Percentiles rank a stretch among this genome's conserved stretches.
phyloP scores from a whole-genome alignment of 2,329 filamentous ascomycete species.

The Talaromyces sp. region DNA sequence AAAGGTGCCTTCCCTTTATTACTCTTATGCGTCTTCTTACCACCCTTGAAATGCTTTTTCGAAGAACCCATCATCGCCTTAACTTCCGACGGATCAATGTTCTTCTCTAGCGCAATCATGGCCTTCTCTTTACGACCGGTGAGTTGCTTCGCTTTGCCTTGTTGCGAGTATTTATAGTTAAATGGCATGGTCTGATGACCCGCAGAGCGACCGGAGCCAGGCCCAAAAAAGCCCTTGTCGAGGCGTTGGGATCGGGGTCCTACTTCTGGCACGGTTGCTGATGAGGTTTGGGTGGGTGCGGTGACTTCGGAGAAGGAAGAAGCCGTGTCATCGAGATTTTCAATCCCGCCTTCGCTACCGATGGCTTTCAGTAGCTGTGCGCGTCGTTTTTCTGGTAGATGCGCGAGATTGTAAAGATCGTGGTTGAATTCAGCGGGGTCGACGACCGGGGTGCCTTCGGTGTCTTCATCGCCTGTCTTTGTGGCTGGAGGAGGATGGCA shows the following conservation, averaged over 20 bases:
- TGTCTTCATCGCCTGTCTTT: slow-evolving; percentile 41
- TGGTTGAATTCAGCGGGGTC: slow-evolving; percentile 77
- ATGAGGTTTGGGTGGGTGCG: slow-evolving; percentile 22
- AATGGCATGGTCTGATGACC: slow-evolving; percentile 76
- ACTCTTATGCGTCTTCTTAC: slow-evolving; percentile 35
- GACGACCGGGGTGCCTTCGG: slow-evolving; percentile 43
- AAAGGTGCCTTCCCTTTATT: slow-evolving; percentile 26
- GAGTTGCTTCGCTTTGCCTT: slow-evolving; percentile 73
- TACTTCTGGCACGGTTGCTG: slow-evolving; percentile 40
- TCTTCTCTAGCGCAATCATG: slow-evolving; percentile 78
- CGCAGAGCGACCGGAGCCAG: slow-evolving; percentile 53
- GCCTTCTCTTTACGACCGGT: slow-evolving; percentile 76
- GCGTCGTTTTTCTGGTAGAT: slow-evolving; percentile 78
- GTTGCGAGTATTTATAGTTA: slow-evolving; percentile 82
- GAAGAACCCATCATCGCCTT: slow-evolving; percentile 52
- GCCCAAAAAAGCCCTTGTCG: slow-evolving; percentile 85
- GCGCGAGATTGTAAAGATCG: slow-evolving; percentile 77
- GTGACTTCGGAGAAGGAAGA: slow-evolving; percentile 3
- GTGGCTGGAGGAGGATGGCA: slow-evolving; percentile 73
- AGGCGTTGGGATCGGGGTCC: slow-evolving; percentile 72
- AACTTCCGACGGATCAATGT: slow-evolving; percentile 72
- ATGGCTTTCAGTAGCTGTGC: slow-evolving; percentile 51
- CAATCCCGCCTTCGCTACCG: slow-evolving; percentile 35
- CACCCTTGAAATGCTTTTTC: slow-evolving; percentile 73
- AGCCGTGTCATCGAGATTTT: slow-evolving; percentile 17